Evolutionary conservation across 202 grass and related monocot genomes (phyloP).

Genomic region (Setaria italica): DNA sequence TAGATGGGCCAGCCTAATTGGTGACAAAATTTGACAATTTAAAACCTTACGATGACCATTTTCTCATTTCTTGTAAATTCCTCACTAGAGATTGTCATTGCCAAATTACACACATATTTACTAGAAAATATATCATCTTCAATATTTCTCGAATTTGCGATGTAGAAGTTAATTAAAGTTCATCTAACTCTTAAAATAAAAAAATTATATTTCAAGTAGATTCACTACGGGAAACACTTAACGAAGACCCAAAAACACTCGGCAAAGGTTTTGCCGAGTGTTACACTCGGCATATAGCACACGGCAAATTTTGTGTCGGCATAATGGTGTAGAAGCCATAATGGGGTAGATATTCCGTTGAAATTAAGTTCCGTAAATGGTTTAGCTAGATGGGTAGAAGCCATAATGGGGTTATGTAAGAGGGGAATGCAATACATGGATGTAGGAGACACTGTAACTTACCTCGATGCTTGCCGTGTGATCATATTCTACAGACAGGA

Average conservation of each 20-base stretch:
- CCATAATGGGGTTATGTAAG: neutral
- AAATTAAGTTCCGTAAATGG: neutral
- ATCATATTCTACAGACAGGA: slow-evolving; percentile 49
- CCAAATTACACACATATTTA: neutral
- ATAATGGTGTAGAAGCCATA: too few species aligned
- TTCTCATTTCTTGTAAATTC: neutral
- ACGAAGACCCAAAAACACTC: too few species aligned
- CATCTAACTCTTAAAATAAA: neutral
- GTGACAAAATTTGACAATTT: neutral
- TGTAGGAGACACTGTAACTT: neutral
- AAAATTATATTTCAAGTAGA: neutral
- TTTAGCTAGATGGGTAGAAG: neutral
- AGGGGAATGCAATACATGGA: neutral
- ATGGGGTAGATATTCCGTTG: neutral
- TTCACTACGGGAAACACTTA: too few species aligned
- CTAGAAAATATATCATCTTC: neutral
- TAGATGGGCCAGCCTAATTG: neutral
- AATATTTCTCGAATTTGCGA: neutral
- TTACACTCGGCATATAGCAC: too few species aligned
- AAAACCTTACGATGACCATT: too few species aligned
- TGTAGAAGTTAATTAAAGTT: neutral
- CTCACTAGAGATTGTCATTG: neutral
- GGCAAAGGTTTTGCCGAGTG: too few species aligned
- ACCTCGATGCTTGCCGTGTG: slow-evolving; percentile 51
- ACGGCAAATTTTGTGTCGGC: too few species aligned